Evolutionary conservation across 805 yeast genomes (phyloP).

Genomic region (Nakazawaea holstii): DNA sequence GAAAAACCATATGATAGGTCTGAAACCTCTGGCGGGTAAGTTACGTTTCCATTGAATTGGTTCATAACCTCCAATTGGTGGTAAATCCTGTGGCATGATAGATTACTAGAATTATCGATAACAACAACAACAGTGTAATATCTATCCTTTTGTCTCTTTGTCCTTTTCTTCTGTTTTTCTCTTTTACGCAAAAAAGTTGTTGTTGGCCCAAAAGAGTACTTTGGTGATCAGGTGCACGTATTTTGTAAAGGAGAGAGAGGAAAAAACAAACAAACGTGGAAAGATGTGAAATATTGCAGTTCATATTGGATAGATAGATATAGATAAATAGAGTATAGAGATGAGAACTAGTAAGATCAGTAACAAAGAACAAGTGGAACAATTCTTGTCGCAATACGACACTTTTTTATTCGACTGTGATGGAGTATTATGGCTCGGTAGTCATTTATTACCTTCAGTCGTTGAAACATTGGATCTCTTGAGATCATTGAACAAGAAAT

Average conservation of each 20-base stretch:
- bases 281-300: no score
- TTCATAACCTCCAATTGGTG: slow-evolving; percentile 83
- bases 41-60: slow-evolving; percentile 87
- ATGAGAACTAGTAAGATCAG: slow-evolving; percentile 46
- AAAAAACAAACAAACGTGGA: no score
- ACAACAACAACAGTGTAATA: not conserved
- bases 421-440: slow-evolving; percentile 95
- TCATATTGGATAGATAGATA: not conserved
- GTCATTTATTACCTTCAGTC: slow-evolving; percentile 70
- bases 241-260: no score
- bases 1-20: slow-evolving; percentile 68
- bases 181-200: no score
- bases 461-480: slow-evolving; percentile 69
- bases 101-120: not conserved
- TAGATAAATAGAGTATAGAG: not conserved
- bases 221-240: no score
- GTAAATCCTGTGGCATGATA: slow-evolving; percentile 58
- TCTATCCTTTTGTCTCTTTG: not conserved
- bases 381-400: slow-evolving; percentile 62
- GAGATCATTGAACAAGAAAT: slow-evolving; percentile 49
- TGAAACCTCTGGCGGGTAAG: slow-evolving; percentile 78
- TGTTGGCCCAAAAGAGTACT: no score
- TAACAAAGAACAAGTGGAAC: slow-evolving; percentile 40
- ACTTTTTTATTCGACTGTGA: slow-evolving; percentile 95
- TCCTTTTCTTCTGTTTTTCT: not conserved